A percentile compares a stretch with the other conserved stretches of the same genome.
phyloP scores from a whole-genome alignment of 2,329 filamentous ascomycete genomes.

The Aureobasidium sp. region DNA sequence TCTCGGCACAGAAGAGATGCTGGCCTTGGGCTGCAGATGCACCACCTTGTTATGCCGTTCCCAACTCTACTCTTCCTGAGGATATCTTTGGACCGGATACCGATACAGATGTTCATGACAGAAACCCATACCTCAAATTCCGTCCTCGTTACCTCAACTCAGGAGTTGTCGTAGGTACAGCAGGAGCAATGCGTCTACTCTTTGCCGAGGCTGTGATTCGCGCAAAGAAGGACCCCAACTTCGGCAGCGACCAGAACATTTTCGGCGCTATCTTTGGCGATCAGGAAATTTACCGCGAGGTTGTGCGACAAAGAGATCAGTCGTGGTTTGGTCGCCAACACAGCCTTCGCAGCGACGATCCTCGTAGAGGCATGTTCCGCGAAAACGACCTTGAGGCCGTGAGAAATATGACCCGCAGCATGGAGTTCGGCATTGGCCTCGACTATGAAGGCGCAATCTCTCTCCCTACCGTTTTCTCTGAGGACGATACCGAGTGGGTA shows the following conservation, averaged over 20 bases:
- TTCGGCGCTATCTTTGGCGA: conserved; percentile 24
- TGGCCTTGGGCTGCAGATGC: conserved; percentile 34
- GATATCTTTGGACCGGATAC: conserved; percentile 40
- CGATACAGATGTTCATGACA: conserved; percentile 37
- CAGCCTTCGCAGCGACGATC: not conserved
- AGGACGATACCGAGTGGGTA: conserved; percentile 22
- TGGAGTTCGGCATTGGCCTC: conserved; percentile 23
- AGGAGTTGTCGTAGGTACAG: conserved; percentile 18
- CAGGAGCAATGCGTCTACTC: conserved; percentile 20
- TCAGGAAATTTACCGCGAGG: conserved; percentile 24
- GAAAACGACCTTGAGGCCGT: conserved; percentile 20
- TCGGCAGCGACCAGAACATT: conserved; percentile 30
- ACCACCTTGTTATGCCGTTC: conserved; percentile 43
- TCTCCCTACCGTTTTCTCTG: conserved; percentile 20
- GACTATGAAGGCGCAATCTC: conserved; percentile 22
- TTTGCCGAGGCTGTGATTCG: conserved; percentile 25
- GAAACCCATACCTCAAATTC: conserved; percentile 22
- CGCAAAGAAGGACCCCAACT: conserved; percentile 18
- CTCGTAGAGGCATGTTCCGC: not conserved
- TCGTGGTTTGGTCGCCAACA: conserved; percentile 20
- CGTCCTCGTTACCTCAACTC: conserved; percentile 35
- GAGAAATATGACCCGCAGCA: conserved; percentile 24
- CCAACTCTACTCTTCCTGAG: conserved; percentile 41
- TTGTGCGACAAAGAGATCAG: conserved; percentile 21
- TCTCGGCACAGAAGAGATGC: conserved; percentile 48